Evolutionary conservation across 345 rosid genomes (phyloP), one percentile per base, ranked within the genome.

Genomic region (Heritiera littoralis): DNA sequence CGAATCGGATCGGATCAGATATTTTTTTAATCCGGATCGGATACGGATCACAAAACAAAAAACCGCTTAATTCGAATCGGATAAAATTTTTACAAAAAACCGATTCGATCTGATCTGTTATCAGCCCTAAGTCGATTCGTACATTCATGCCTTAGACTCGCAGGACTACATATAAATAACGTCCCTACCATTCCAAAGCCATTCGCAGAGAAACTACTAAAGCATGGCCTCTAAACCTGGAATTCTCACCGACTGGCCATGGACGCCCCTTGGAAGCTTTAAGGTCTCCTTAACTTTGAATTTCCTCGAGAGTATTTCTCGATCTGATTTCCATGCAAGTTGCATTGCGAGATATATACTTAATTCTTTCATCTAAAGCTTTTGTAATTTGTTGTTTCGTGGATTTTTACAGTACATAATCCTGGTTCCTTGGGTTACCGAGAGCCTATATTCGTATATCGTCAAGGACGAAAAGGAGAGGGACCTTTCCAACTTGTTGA

Each of bases 231-330:
- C 91, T 10, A 85, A 28, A 69, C 93, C 93, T 32, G 93, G 93
- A 66, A 49, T 88, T 70, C 87, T 90, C 83, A 90, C 89, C 0
- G 86, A 88, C 6, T 90, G 93, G 93, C 93, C 93, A 9, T 90
- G 93, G 91, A 73, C 48, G 38, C 81, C 86, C 52, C 89, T 88
- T 38, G 93, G 93, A 66, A 85, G 64, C 83, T 88, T 86, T 76
- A 90, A 90, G 93, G 93, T 75, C 38, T 35, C 23, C 54, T 15
- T 49, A 2, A 11, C 30, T 59, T n/a, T 23, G 30, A 6, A 70
- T 4, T 4, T 46, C 18, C 1, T 18, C 55, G 10, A 12, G 30
- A 18, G 9, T 14, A 2, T 40, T 40, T 40, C 45, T 43, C 45
- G 6, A 12, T 5, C 45, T 14, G 20, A 32, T 66, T 55, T 52